Conservation (phyloP, 306 rosid species). For the Inga laurina region DNA sequence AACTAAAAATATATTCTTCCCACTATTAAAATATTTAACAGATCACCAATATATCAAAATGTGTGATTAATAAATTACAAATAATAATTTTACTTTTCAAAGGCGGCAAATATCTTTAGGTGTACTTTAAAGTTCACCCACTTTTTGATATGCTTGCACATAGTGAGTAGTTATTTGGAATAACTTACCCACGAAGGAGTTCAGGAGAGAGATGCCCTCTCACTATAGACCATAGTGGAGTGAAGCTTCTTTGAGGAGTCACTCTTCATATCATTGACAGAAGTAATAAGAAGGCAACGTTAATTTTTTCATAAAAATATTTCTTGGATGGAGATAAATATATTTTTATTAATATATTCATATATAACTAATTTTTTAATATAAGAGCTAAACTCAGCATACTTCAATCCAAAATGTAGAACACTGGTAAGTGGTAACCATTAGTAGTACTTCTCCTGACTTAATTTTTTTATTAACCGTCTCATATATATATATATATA, state of each 20-base stretch:
- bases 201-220: background rate
- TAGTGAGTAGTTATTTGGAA: background rate
- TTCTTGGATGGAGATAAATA: background rate
- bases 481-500: too few species aligned
- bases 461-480: too few species aligned
- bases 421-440: too few species aligned
- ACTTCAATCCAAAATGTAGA: too few species aligned
- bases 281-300: too few species aligned
- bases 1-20: background rate
- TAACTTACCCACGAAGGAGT: background rate
- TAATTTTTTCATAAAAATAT: too few species aligned
- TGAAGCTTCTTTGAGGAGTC: background rate
- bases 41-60: background rate
- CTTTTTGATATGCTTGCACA: background rate
- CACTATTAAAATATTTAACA: background rate
- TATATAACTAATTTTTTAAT: too few species aligned
- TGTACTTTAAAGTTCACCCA: background rate
- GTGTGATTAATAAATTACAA: too few species aligned
- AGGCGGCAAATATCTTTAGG: too few species aligned
- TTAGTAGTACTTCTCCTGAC: too few species aligned
- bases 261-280: background rate
- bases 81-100: too few species aligned
- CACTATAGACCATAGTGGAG: background rate
- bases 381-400: background rate
- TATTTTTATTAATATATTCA: too few species aligned